A percentile compares a stretch with the other conserved stretches of the same genome.
Conservation (phyloP, 345 rosid species). For the Citrus trifoliata region DNA sequence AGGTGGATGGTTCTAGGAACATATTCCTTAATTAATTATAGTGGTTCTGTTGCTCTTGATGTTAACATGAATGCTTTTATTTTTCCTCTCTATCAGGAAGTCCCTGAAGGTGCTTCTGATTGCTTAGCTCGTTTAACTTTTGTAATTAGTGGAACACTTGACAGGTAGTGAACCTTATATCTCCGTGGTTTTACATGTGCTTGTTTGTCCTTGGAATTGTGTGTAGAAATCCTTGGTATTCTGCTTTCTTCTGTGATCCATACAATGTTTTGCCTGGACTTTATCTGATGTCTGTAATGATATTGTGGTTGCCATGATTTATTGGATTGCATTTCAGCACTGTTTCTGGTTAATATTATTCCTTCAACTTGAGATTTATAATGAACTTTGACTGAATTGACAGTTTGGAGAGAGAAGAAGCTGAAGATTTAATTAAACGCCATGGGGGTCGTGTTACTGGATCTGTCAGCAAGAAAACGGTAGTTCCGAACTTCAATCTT, state of each 20-base stretch:
- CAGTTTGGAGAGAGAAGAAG: conserved; percentile 99
- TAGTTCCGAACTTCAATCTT: conserved; percentile 25
- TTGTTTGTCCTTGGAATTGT: conserved; percentile 3
- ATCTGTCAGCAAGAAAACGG: conserved; percentile 99
- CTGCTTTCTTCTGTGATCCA: background rate
- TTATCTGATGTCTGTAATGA: background rate
- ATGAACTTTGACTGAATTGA: conserved; percentile 19
- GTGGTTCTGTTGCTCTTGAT: background rate
- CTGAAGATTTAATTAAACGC: conserved; percentile 91
- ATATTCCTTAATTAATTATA: background rate
- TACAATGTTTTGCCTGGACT: background rate
- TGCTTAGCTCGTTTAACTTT: conserved; percentile 88
- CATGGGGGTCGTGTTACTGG: conserved; percentile 94
- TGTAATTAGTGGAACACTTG: conserved; percentile 99
- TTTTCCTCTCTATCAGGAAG: conserved; percentile 63
- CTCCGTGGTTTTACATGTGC: background rate
- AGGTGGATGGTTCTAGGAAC: conserved; percentile 40
- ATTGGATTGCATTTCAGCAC: background rate
- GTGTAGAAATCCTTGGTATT: background rate
- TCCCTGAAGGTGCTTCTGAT: conserved; percentile 89
- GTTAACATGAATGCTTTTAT: conserved; percentile 19
- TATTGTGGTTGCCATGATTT: background rate
- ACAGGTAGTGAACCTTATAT: conserved; percentile 55
- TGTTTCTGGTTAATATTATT: background rate
- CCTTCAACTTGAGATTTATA: conserved; percentile 5